These are phyloP conservation scores for Tetrapisispora pingtungensis DNA, from an alignment of 805 yeast genomes.

Conservation along the genomic window DNA sequence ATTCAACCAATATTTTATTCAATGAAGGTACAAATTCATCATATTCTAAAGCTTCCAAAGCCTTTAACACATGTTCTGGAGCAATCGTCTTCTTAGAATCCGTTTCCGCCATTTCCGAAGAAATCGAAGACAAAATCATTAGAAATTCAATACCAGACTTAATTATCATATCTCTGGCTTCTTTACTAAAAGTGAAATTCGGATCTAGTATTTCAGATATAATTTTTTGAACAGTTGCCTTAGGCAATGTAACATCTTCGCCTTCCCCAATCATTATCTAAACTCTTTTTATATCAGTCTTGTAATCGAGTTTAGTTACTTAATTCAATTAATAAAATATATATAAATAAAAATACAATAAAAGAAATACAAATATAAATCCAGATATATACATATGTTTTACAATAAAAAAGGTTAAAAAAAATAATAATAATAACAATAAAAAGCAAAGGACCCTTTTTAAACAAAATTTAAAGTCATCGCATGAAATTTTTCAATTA, in stretches of 20 bases:
- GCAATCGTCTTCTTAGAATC: slow-evolving; percentile 95
- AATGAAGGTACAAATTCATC: slow-evolving; percentile 74
- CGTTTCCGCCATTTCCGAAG: slow-evolving; percentile 91
- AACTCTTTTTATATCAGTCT: background rate
- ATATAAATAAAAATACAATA: too few relatives aligned
- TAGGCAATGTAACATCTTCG: slow-evolving; percentile 25
- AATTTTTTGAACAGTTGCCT: slow-evolving; percentile 93
- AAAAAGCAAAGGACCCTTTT: too few relatives aligned
- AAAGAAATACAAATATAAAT: too few relatives aligned
- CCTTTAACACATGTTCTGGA: slow-evolving; percentile 88
- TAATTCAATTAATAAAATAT: too few relatives aligned
- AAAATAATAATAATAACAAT: too few relatives aligned
- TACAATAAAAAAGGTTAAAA: too few relatives aligned
- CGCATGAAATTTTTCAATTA: too few relatives aligned
- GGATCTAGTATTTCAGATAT: slow-evolving; percentile 80
- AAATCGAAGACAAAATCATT: slow-evolving; percentile 87
- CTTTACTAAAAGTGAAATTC: slow-evolving; percentile 83
- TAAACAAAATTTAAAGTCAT: too few relatives aligned
- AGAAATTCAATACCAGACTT: slow-evolving; percentile 95
- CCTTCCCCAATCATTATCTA: slow-evolving; percentile 7
- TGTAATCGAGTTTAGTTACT: too few relatives aligned
- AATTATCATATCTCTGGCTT: slow-evolving; percentile 88
- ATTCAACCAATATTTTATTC: slow-evolving; percentile 70
- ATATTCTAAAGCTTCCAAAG: slow-evolving; percentile 80
- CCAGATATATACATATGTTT: too few relatives aligned